Conservation (phyloP, 1,284 basidiomycete genomes). For the Puccinia triticina region DNA sequence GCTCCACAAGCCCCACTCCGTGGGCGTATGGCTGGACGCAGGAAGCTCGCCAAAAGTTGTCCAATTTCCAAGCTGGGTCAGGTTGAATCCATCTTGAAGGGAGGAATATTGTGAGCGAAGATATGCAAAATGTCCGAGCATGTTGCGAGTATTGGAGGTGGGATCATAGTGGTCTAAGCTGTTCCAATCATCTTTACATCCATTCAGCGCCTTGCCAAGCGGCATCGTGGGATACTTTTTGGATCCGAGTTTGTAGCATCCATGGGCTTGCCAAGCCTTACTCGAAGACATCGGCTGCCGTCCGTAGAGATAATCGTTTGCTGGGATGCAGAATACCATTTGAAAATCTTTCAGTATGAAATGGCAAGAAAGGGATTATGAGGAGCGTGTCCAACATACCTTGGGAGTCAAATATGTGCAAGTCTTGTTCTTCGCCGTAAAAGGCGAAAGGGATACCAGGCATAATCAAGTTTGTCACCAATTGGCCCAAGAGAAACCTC, state of each 20-base stretch:
- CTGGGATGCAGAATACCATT: constrained; percentile 10
- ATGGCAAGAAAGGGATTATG: not conserved
- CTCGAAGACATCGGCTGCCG: constrained; percentile 87
- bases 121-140: constrained; percentile 73
- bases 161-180: constrained; percentile 89
- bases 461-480: constrained; percentile 77
- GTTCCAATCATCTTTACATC: constrained; percentile 84
- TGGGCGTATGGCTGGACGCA: constrained; percentile 76
- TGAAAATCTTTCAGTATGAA: not conserved
- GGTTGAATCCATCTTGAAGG: constrained; percentile 79
- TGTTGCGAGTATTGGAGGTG: constrained; percentile 72
- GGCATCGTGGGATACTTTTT: constrained; percentile 87
- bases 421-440: constrained; percentile 49
- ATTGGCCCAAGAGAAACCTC: constrained; percentile 72
- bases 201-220: constrained; percentile 73
- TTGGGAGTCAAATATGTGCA: constrained; percentile 47
- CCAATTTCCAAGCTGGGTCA: constrained; percentile 79
- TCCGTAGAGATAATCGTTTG: constrained; percentile 62
- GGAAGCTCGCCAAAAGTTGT: constrained; percentile 74
- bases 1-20: constrained; percentile 85
- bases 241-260: constrained; percentile 84
- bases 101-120: constrained; percentile 71
- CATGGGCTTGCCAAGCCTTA: constrained; percentile 84
- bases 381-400: constrained; percentile 30
- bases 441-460: constrained; percentile 76